phyloP scores from a whole-genome alignment of 106 monocot species.

The Dendrobium nobile region DNA sequence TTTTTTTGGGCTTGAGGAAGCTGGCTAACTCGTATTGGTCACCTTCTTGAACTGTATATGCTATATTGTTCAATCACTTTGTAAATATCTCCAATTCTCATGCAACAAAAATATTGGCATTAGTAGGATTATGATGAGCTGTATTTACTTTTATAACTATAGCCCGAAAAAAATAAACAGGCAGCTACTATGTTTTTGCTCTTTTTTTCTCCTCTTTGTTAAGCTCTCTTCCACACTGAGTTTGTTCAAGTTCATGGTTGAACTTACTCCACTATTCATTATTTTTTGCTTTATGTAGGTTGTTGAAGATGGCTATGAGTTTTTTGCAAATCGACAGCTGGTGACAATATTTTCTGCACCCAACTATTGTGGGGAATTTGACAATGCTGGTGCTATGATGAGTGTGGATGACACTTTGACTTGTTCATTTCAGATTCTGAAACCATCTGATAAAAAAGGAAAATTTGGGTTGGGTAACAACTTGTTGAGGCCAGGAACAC shows the following conservation, averaged over 20 bases:
- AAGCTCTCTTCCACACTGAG: background rate
- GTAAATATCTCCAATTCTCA: background rate
- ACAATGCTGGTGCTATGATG: conserved; percentile 30
- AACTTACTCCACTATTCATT: background rate
- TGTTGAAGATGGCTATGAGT: conserved; percentile 27
- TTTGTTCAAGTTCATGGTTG: background rate
- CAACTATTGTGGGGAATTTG: conserved; percentile 25
- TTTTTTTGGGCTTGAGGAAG: background rate
- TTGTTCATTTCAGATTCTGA: conserved; percentile 24
- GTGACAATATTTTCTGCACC: conserved; percentile 28
- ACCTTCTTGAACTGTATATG: background rate
- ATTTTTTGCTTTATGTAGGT: conserved; percentile 6
- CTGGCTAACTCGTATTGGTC: background rate
- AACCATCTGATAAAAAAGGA: conserved; percentile 26
- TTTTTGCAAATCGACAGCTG: conserved; percentile 20
- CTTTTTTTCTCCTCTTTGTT: background rate
- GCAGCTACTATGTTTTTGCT: background rate
- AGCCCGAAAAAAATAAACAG: background rate
- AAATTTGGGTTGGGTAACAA: conserved; percentile 23
- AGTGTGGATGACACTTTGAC: conserved; percentile 23
- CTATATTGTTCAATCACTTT: background rate
- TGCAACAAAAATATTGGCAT: no score
- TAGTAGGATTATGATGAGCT: background rate
- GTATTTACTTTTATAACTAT: background rate
- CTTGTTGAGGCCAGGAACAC: conserved; percentile 18